Conservation (phyloP, 305 asterid species). For the Stenogyne calaminthoides region DNA sequence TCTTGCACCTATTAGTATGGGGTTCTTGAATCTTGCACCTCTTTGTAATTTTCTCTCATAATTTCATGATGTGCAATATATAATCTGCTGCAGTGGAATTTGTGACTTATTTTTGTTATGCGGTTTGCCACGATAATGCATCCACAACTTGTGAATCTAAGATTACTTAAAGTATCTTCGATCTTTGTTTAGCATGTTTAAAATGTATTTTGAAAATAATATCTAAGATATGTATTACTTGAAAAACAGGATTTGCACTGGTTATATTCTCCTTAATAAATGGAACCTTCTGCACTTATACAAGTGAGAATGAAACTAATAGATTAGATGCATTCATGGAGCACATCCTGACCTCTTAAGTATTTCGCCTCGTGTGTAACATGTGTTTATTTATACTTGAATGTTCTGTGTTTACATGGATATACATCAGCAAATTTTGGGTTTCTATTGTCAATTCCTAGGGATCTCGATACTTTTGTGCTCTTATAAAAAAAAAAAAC, state of each 20-base stretch:
- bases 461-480: background rate
- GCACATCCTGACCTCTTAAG: background rate
- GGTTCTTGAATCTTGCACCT: no score
- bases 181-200: slow-evolving; percentile 4
- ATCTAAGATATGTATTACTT: background rate
- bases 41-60: no score
- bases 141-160: background rate
- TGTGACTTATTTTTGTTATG: background rate
- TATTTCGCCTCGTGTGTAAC: background rate
- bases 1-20: no score
- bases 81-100: slow-evolving; percentile 7
- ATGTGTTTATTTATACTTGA: background rate
- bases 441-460: background rate
- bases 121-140: background rate
- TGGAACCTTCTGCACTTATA: slow-evolving; percentile 17
- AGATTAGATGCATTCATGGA: slow-evolving; percentile 3
- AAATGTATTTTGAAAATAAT: background rate
- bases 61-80: background rate
- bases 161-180: slow-evolving; percentile 1
- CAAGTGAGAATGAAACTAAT: background rate
- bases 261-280: background rate
- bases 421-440: background rate
- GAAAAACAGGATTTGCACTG: background rate
- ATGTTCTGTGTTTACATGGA: slow-evolving; percentile 10
- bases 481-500: background rate